Conservation (phyloP, 2,329 filamentous ascomycete species). For the Thielaviopsis ethacetica region DNA sequence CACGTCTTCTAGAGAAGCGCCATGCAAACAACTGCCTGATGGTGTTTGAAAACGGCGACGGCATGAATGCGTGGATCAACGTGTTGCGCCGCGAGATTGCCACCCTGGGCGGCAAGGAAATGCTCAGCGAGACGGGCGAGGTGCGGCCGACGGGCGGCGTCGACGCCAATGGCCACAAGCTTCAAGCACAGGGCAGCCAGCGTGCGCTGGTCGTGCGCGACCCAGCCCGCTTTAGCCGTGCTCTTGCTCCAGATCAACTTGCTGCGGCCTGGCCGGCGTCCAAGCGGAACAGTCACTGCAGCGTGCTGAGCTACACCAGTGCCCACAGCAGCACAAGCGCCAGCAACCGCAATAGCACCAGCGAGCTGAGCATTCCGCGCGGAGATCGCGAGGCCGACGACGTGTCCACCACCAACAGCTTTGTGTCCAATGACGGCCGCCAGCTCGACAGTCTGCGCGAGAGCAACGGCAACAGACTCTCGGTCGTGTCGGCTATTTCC, state of each 20-base stretch:
- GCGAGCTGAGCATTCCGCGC: conserved; percentile 9
- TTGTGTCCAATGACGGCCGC: conserved; percentile 40
- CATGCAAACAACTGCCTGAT: conserved; percentile 50
- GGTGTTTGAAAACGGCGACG: conserved; percentile 54
- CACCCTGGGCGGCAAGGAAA: conserved; percentile 48
- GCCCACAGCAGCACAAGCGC: conserved; percentile 20
- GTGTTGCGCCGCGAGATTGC: conserved; percentile 55
- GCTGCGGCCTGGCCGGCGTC: neutral
- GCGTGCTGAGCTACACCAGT: neutral
- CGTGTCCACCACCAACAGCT: conserved; percentile 39
- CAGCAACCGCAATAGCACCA: conserved; percentile 17
- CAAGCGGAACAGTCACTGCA: neutral
- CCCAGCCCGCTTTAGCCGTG: conserved; percentile 23
- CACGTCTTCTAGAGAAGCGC: conserved; percentile 37
- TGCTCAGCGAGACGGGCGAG: conserved; percentile 41
- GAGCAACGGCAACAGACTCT: conserved; percentile 35
- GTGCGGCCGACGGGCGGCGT: conserved; percentile 26
- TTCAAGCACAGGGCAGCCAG: conserved; percentile 27
- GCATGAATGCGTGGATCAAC: conserved; percentile 63
- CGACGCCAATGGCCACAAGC: conserved; percentile 11
- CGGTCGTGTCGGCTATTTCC: conserved; percentile 33
- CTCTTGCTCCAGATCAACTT: conserved; percentile 2
- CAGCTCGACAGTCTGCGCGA: conserved; percentile 42
- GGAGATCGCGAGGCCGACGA: conserved; percentile 23
- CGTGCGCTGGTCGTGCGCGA: conserved; percentile 32